Percentiles rank a stretch among this genome's conserved stretches.
Conservation (phyloP, 108 stramenopile species). For the Asterionellopsis glacialis region DNA sequence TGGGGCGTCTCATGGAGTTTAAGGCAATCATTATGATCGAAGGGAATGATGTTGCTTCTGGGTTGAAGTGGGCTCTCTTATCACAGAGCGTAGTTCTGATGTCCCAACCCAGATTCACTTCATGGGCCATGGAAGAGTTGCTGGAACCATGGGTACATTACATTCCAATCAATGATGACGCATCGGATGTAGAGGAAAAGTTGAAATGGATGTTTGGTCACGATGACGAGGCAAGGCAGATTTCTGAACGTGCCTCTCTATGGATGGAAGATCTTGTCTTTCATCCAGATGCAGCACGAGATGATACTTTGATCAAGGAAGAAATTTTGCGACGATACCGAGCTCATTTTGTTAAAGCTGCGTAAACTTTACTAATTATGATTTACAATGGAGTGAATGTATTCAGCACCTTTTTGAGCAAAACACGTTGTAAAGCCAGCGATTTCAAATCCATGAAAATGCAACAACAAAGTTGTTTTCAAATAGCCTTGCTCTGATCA, state of each 20-base stretch:
- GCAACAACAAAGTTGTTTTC: too few relatives aligned
- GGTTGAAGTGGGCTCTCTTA: constrained; percentile 64
- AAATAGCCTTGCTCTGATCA: too few relatives aligned
- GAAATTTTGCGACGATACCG: constrained; percentile 17
- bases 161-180: constrained; percentile 39
- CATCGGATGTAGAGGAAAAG: constrained; percentile 36
- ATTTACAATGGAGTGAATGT: too few relatives aligned
- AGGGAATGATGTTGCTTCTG: constrained; percentile 81
- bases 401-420: too few relatives aligned
- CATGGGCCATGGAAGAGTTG: constrained; percentile 74
- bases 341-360: constrained; percentile 8
- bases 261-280: constrained; percentile 40
- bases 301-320: constrained; percentile 12
- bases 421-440: too few relatives aligned
- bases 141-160: constrained; percentile 58
- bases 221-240: constrained; percentile 31
- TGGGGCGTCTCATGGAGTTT: constrained; percentile 27
- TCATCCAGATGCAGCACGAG: constrained; percentile 17
- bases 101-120: constrained; percentile 57
- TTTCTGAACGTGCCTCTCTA: constrained; percentile 33
- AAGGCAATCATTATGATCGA: constrained; percentile 65
- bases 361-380: too few relatives aligned
- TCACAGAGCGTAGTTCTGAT: constrained; percentile 69
- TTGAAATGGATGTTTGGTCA: constrained; percentile 44
- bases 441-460: too few relatives aligned